Base-by-base conservation (phyloP, 441 rosid genomes). In the Omphalea diandra region DNA sequence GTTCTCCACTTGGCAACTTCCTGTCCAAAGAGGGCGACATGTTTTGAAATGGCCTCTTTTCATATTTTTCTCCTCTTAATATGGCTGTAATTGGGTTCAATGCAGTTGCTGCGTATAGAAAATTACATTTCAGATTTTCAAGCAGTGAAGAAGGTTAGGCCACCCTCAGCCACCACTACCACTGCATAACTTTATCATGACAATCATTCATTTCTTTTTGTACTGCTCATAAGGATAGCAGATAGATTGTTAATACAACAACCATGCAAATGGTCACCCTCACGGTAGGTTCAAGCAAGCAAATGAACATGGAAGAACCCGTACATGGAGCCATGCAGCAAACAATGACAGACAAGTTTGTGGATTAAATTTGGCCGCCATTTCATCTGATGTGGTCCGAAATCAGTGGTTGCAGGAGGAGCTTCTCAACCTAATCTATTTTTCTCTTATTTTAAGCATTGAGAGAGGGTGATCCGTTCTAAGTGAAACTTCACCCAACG, bases 271-370 rank as follows among this genome's bases (percentile, higher is more conserved):
- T 20, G 33, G 67, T 65, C 68, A 14, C 54, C 31, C 58, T 63
- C 69, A 60, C 14, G 55, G 56, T 4, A 20, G 64, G 73, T 10
- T 40, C 64, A 14, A n/a, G 57, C 29, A 15, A 26, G 70, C 7
- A 17, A 55, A 35, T 0, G 62, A 27, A 74, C 55, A 24, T 35
- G 70, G 10, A 27, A 27, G 71, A 57, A 54, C 80, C 70, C 73
- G 59, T 71, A 79, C 14, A 22, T 35, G 17, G 31, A 44, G 46
- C 46, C 47, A 40, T 12, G 7, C 18, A 15, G 11, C 40, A 12
- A 18, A 32, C 27, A 7, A 8, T 18, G 61, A 36, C 26, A 63
- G 32, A 18, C 8, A 26, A 29, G 62, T 38, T 31, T 58, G 72
- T 43, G 83, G 63, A 40, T 4, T 43, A 20, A 60, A 69, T 65